Evolutionary conservation across 169 alveolate species (phyloP).

Genomic region (Plasmodium yoelii): DNA sequence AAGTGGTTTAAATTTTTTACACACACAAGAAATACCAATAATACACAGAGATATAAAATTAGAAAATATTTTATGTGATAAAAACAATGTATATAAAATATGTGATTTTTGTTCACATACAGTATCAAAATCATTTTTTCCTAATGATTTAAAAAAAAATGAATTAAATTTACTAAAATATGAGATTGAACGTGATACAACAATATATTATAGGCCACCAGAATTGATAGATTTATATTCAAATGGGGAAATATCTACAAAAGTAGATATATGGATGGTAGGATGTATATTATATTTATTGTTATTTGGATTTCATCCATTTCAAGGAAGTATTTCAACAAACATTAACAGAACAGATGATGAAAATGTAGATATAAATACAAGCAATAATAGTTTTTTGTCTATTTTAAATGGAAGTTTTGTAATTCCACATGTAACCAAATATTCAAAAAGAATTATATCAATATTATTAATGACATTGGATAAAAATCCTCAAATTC

Average conservation of each 20-base stretch:
- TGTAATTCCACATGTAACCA: constrained; percentile 25
- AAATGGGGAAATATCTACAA: constrained; percentile 81
- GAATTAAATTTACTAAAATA: constrained; percentile 82
- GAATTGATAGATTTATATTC: constrained; percentile 91
- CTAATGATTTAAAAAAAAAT: constrained; percentile 49
- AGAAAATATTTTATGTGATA: constrained; percentile 76
- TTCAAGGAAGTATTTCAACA: constrained; percentile 41
- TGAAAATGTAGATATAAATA: too few species aligned
- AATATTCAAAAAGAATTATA: constrained; percentile 58
- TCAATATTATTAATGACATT: constrained; percentile 56
- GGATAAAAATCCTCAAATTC: constrained; percentile 43
- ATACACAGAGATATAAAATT: constrained; percentile 91
- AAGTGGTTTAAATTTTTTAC: constrained; percentile 86
- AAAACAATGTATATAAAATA: constrained; percentile 85
- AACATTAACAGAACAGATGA: too few species aligned
- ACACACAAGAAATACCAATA: constrained; percentile 88
- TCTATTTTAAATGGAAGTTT: constrained; percentile 79
- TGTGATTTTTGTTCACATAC: constrained; percentile 93
- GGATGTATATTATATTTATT: constrained; percentile 91
- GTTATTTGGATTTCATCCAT: constrained; percentile 79
- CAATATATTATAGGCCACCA: constrained; percentile 94
- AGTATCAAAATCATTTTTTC: constrained; percentile 74
- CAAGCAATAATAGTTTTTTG: constrained; percentile 61
- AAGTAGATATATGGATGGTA: constrained; percentile 93
- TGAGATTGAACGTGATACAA: constrained; percentile 88